These are phyloP conservation scores for Calendula officinalis DNA, from an alignment of 129 eudicot genomes.

Conservation along the genomic window DNA sequence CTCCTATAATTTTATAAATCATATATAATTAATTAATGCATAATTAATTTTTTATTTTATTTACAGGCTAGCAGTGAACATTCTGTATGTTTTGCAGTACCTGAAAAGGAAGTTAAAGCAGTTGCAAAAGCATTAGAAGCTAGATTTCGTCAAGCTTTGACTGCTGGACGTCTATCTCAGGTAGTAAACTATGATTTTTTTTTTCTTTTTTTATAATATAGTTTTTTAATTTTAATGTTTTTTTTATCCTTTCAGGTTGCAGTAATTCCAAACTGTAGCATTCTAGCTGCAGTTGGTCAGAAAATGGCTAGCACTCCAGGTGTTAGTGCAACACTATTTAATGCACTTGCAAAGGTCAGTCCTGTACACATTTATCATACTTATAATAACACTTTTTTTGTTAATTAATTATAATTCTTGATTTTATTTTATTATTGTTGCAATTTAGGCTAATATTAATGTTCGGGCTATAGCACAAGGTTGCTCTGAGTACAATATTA, in stretches of 20 bases:
- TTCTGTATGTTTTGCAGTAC: constrained; percentile 98
- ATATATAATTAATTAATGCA: neutral
- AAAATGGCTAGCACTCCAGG: constrained; percentile 99
- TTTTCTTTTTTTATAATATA: neutral
- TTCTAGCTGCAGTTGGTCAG: constrained; percentile 98
- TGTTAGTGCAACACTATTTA: constrained; percentile 94
- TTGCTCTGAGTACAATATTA: constrained; percentile 88
- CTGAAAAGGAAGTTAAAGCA: constrained; percentile 87
- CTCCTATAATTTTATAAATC: neutral
- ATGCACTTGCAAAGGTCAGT: constrained; percentile 91
- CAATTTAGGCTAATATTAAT: constrained; percentile 84
- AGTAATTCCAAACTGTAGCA: constrained; percentile 85
- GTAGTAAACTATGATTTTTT: constrained; percentile 21
- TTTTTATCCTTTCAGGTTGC: constrained; percentile 61
- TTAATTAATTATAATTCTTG: constrained; percentile 8
- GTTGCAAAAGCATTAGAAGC: constrained; percentile 87
- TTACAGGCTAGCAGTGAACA: constrained; percentile 97
- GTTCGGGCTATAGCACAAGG: constrained; percentile 99
- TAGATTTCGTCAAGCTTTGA: constrained; percentile 86
- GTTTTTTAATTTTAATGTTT: neutral
- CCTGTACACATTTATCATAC: neutral
- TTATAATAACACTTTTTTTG: neutral
- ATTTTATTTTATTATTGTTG: too few species aligned
- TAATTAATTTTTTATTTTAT: constrained; percentile 5
- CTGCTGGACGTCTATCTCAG: constrained; percentile 97